Evolutionary conservation across 2,329 filamentous ascomycete genomes (phyloP).

Genomic region (Aphanoascus verrucosus): DNA sequence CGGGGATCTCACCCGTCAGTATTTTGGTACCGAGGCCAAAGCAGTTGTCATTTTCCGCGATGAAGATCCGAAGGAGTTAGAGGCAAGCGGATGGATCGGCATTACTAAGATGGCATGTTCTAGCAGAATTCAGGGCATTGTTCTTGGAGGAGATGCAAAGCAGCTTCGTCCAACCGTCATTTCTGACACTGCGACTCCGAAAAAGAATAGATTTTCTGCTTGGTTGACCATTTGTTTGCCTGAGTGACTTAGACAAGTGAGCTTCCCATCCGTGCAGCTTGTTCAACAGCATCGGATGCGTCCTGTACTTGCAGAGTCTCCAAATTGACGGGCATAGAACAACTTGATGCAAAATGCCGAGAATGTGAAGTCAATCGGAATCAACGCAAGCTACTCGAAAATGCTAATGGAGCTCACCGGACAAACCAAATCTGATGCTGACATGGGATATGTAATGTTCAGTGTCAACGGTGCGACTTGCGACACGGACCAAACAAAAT

Average conservation of each 20-base stretch:
- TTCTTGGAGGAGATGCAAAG: not conserved
- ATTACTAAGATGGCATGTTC: slow-evolving; percentile 11
- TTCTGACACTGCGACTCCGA: not conserved
- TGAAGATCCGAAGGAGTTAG: not conserved
- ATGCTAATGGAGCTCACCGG: not conserved
- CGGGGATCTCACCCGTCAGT: slow-evolving; percentile 14
- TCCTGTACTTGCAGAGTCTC: not conserved
- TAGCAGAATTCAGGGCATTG: not conserved
- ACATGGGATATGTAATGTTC: not conserved
- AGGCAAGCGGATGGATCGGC: slow-evolving; percentile 23
- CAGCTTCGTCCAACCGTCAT: slow-evolving; percentile 1
- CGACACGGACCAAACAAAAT: not conserved
- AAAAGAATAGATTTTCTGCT: not conserved
- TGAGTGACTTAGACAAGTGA: not conserved
- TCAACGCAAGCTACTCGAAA: not conserved
- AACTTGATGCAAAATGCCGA: not conserved
- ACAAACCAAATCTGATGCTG: not conserved
- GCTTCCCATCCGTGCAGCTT: not conserved
- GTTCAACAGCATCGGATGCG: not conserved
- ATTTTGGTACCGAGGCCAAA: not conserved
- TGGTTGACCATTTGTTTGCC: not conserved
- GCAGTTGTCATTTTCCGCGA: not conserved
- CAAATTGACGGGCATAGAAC: not conserved
- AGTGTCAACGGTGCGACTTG: not conserved
- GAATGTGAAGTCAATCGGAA: not conserved